phyloP scores from a whole-genome alignment of 176 grass and related monocot genomes.

The Guadua angustifolia region DNA sequence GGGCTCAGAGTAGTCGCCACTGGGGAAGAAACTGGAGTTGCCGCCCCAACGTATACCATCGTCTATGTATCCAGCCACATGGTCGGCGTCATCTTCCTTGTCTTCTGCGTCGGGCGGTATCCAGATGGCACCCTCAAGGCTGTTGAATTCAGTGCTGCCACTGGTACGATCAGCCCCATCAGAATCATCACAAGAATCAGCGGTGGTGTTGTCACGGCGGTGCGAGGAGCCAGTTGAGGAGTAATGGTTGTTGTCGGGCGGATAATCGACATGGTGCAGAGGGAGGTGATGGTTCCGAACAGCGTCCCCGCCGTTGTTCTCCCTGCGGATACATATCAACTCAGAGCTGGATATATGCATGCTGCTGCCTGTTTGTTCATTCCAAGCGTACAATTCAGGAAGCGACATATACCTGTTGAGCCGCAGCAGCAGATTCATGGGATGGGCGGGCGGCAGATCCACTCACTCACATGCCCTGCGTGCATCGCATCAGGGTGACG shows the following conservation, averaged over 20 bases:
- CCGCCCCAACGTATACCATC: constrained; percentile 38
- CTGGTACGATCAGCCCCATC: not conserved
- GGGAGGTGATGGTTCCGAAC: too few relatives aligned
- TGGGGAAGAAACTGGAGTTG: constrained; percentile 20
- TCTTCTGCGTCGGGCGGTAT: constrained; percentile 55
- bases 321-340: too few relatives aligned
- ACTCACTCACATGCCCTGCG: too few relatives aligned
- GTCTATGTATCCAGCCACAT: not conserved
- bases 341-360: too few relatives aligned
- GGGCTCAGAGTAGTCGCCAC: constrained; percentile 18
- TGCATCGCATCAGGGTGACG: too few relatives aligned
- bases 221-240: not conserved
- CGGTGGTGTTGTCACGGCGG: not conserved
- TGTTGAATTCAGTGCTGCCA: not conserved
- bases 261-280: not conserved
- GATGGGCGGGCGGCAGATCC: too few relatives aligned
- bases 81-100: constrained; percentile 33
- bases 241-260: too few relatives aligned
- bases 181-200: not conserved
- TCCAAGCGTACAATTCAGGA: too few relatives aligned
- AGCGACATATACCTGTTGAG: too few relatives aligned
- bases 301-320: too few relatives aligned
- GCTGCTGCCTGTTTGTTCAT: too few relatives aligned
- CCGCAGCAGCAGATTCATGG: too few relatives aligned
- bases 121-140: constrained; percentile 44